These are phyloP conservation scores for Zygoascus flipseniorum DNA, from an alignment of 805 yeast genomes.

Conservation along the genomic window DNA sequence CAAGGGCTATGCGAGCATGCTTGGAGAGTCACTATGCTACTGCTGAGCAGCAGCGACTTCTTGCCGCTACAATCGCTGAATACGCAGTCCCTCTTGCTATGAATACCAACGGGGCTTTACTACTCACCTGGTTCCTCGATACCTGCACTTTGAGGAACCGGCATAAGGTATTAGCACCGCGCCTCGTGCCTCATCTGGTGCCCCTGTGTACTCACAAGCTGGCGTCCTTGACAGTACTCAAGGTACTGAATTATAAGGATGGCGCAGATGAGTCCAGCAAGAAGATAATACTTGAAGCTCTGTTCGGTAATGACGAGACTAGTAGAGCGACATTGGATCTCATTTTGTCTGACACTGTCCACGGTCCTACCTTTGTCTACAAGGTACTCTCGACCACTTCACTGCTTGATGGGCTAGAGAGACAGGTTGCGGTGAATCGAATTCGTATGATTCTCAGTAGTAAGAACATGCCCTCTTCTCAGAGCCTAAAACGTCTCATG, in stretches of 20 bases:
- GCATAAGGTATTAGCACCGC: constrained; percentile 54
- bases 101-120: constrained; percentile 79
- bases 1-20: constrained; percentile 90
- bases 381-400: constrained; percentile 66
- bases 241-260: constrained; percentile 57
- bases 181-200: constrained; percentile 52
- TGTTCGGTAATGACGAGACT: constrained; percentile 38
- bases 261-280: constrained; percentile 50
- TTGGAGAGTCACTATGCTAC: constrained; percentile 69
- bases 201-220: constrained; percentile 69
- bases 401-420: constrained; percentile 45
- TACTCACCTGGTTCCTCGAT: constrained; percentile 91
- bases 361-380: constrained; percentile 71
- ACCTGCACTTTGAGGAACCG: constrained; percentile 63
- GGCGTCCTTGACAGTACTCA: constrained; percentile 74
- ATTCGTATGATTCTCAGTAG: constrained; percentile 57
- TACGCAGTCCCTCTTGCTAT: constrained; percentile 72
- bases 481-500: constrained; percentile 75
- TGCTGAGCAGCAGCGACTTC: constrained; percentile 57
- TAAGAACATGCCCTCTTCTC: constrained; percentile 43
- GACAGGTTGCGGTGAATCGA: constrained; percentile 50
- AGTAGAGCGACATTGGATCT: constrained; percentile 40
- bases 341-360: constrained; percentile 56
- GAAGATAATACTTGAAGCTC: constrained; percentile 48
- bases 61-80: constrained; percentile 69